Conservation (phyloP, 768 basidiomycete genomes). For the Russula griseocarnosa region DNA sequence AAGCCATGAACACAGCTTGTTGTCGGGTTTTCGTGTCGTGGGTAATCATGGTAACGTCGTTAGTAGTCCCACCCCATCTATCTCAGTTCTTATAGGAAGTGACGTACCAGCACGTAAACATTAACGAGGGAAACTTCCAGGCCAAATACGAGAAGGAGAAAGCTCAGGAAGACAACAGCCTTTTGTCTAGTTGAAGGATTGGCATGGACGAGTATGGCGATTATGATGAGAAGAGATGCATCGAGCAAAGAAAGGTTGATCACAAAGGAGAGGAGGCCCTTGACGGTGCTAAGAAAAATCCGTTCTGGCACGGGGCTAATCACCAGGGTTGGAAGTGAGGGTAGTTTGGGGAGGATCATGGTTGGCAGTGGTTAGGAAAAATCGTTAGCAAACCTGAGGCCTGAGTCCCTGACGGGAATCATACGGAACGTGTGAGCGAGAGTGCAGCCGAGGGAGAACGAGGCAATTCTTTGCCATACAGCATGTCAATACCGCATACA, state of each 20-base stretch:
- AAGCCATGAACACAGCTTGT: slow-evolving; percentile 20
- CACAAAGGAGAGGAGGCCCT: slow-evolving; percentile 22
- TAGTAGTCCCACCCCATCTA: no score
- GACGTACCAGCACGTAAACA: slow-evolving; percentile 21
- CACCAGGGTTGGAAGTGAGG: slow-evolving; percentile 12
- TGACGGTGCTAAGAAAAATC: slow-evolving; percentile 24
- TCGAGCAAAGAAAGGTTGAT: slow-evolving; percentile 25
- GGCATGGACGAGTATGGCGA: slow-evolving; percentile 16
- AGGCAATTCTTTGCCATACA: not conserved
- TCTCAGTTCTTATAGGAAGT: not conserved
- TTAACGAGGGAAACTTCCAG: slow-evolving; percentile 20
- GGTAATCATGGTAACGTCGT: no score
- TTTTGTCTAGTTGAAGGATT: slow-evolving; percentile 12
- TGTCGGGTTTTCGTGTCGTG: not conserved
- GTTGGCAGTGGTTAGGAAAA: not conserved
- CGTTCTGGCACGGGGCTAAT: slow-evolving; percentile 21
- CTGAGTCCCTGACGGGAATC: no score
- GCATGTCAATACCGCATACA: not conserved
- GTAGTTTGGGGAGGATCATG: slow-evolving; percentile 13
- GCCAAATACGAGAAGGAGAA: slow-evolving; percentile 17
- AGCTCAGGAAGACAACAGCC: not conserved
- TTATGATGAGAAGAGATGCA: slow-evolving; percentile 16
- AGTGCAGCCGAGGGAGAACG: not conserved
- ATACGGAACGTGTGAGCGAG: not conserved
- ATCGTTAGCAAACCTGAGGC: not conserved